A percentile compares a stretch with the other conserved stretches of the same genome.
phyloP scores from a whole-genome alignment of 2,329 filamentous ascomycete genomes.

The Coleophoma crateriformis region DNA sequence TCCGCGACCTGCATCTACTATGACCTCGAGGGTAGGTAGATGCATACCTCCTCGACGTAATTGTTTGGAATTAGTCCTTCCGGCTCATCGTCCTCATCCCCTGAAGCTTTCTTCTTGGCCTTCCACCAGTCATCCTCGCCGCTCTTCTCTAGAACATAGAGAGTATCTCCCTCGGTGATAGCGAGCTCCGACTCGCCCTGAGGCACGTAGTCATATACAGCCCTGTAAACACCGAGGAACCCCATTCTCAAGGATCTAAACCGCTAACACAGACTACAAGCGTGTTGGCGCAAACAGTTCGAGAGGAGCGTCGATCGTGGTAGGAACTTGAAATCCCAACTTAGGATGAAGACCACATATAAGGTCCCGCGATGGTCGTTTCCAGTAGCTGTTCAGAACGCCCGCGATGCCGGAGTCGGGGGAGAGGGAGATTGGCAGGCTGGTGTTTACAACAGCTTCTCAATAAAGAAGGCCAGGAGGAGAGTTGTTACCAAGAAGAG shows the following conservation, averaged over 20 bases:
- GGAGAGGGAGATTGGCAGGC: constrained; percentile 1
- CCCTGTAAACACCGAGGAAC: constrained; percentile 86
- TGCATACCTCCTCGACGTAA: constrained; percentile 83
- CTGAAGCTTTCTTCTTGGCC: constrained; percentile 33
- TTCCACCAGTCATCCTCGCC: constrained; percentile 80
- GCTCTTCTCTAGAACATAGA: constrained; percentile 74
- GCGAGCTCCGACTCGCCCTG: constrained; percentile 81
- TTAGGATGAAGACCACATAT: neutral
- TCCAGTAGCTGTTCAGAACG: constrained; percentile 13
- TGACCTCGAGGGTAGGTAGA: neutral
- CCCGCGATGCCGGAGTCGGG: constrained; percentile 8
- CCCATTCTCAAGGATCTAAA: constrained; percentile 53
- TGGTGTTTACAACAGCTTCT: constrained; percentile 1
- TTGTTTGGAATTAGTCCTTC: constrained; percentile 71
- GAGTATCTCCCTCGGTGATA: constrained; percentile 78
- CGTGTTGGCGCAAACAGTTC: too few relatives aligned
- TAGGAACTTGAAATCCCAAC: too few relatives aligned
- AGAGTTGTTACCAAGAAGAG: neutral
- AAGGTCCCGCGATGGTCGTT: constrained; percentile 9
- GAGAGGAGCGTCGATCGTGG: too few relatives aligned
- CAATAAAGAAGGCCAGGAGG: neutral
- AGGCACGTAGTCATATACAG: constrained; percentile 87
- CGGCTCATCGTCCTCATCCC: constrained; percentile 29
- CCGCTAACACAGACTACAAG: neutral
- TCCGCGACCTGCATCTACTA: too few relatives aligned